Base-by-base conservation (phyloP, 139 green algal genomes). In the Asterochloris erici region DNA sequence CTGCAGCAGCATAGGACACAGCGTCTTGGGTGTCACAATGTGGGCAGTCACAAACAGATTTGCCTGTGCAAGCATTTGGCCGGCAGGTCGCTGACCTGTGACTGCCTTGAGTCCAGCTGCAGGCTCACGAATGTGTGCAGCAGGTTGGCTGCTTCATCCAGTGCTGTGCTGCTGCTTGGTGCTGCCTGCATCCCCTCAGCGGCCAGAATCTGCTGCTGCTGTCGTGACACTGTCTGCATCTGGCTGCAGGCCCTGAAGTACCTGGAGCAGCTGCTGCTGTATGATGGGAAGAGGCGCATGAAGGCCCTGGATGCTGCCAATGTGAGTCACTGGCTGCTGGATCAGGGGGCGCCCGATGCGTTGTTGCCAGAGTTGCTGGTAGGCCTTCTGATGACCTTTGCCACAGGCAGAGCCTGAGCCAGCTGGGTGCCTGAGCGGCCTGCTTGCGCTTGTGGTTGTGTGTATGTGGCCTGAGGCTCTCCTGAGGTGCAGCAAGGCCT, bases 241-340 rank as follows among this genome's bases (percentile, higher is more conserved):
- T 81, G 15, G 60, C 11, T 38, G 27, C 63, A 86, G 29, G 92
- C 94, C 11, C 73, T 95, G 19, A 74, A 85, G 70, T 91, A 97
- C 76, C 79, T 97, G 77, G 83, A 92, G 63, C 83, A 86, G 38
- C 84, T 98, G 87, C 90, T 98, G 77, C 29, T 74, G 14, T 84
- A 96, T 14, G 86, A 97, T 79, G 94, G 94, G 13, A 87, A 85
- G 13, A 89, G 90, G 26, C 88, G 94, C 11, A 89, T 96, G 62
- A 81, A 60, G 0, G 94, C 94, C 6, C 62, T 74, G 9, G 87
- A 91, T 9, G 91, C 94, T 64, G 66, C 68, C n/a, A 27, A 38
- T 68, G 82, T 85, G 75, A 78, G 82, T 62, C 19, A 19, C 19
- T 54, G 38, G 38, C 38, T 6, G 38, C 2, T 54, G 38, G 38